phyloP scores from a whole-genome alignment of 306 rosid species.

The Macrotyloma uniflorum region DNA sequence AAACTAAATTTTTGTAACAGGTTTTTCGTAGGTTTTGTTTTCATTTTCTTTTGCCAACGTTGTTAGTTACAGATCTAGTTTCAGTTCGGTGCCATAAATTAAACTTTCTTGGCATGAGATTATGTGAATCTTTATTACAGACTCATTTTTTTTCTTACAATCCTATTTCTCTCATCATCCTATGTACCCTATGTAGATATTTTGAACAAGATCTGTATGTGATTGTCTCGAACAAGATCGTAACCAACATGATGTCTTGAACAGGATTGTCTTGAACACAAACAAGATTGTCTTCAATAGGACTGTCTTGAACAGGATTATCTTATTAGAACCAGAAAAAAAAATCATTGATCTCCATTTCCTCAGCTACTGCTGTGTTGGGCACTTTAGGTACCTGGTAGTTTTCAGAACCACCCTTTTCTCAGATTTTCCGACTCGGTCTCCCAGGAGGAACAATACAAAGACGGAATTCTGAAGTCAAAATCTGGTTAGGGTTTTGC shows the following conservation, averaged over 20 bases:
- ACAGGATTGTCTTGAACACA: too few relatives aligned
- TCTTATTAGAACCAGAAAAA: neutral
- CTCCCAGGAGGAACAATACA: neutral
- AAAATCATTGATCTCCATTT: neutral
- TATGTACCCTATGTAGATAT: neutral
- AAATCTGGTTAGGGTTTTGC: constrained; percentile 37
- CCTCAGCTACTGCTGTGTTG: neutral
- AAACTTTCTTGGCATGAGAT: neutral
- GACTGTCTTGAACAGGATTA: neutral
- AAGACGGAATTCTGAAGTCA: neutral
- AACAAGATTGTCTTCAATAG: neutral
- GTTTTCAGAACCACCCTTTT: neutral
- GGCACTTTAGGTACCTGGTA: neutral
- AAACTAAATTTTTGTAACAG: neutral
- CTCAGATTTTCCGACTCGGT: neutral
- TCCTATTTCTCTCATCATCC: too few relatives aligned
- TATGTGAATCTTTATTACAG: neutral
- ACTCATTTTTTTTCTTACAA: neutral
- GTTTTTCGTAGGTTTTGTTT: neutral
- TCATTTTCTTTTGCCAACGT: neutral
- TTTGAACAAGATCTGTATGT: neutral
- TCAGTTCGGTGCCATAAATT: neutral
- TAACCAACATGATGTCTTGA: neutral
- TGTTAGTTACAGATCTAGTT: constrained; percentile 5
- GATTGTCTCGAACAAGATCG: neutral